Percentiles rank a stretch among this genome's conserved stretches.
These are phyloP conservation scores for Hypoxylon lienhwacheense DNA, from an alignment of 495 filamentous ascomycete genomes.

Conservation along the genomic window DNA sequence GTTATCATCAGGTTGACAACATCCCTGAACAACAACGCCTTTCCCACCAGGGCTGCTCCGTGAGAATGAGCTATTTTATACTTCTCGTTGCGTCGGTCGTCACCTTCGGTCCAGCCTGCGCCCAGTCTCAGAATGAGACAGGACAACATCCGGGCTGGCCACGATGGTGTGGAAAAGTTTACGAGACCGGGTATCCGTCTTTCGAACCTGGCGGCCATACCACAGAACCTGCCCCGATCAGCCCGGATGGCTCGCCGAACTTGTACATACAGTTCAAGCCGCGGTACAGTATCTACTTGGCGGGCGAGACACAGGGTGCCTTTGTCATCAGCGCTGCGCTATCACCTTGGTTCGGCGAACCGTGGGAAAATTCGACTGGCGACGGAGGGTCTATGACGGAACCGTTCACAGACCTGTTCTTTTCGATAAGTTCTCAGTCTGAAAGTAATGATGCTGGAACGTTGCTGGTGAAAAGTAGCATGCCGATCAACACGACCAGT, in stretches of 20 bases:
- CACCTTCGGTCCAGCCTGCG: not conserved
- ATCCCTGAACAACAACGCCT: not conserved
- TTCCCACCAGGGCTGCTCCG: not conserved
- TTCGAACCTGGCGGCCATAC: conserved; percentile 66
- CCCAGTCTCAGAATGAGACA: conserved; percentile 38
- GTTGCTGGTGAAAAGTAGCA: conserved; percentile 42
- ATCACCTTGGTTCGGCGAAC: conserved; percentile 53
- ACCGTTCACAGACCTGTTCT: conserved; percentile 37
- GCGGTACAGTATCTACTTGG: conserved; percentile 62
- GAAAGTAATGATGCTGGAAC: conserved; percentile 19
- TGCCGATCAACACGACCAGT: conserved; percentile 51
- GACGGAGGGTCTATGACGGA: conserved; percentile 17
- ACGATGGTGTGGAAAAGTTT: conserved; percentile 64
- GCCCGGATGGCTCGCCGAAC: conserved; percentile 47
- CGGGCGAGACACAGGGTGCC: conserved; percentile 53
- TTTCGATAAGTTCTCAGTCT: conserved; percentile 41
- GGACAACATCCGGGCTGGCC: conserved; percentile 51
- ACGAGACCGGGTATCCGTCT: conserved; percentile 54
- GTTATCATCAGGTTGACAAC: not conserved
- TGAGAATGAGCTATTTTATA: not conserved
- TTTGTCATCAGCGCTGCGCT: conserved; percentile 63
- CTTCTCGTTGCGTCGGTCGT: conserved; percentile 1
- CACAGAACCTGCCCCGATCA: conserved; percentile 43
- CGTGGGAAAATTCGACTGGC: conserved; percentile 41
- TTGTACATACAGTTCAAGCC: conserved; percentile 62